Base-by-base conservation (phyloP, 768 basidiomycete genomes). In the Amanita phalloides region DNA sequence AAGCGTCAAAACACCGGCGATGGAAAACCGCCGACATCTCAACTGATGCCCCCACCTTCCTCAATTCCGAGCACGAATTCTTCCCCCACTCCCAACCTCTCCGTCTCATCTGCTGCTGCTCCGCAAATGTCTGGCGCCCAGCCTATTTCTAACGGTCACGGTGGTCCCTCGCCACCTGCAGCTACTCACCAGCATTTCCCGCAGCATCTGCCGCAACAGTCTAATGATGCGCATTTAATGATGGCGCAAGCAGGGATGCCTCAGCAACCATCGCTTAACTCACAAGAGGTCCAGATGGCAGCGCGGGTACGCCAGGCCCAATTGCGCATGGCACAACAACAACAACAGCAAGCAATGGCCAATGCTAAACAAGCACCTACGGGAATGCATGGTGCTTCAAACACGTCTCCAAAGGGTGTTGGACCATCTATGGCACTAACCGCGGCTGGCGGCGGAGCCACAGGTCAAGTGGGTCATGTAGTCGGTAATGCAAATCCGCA, bases 1-100 rank as follows among this genome's bases (percentile, higher is more conserved):
- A 88, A 89, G 63, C 75, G 86, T 14, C 73, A 81, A 17, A 82
- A 88, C 58, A 80, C 79, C 0, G 86, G 86, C 32, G 85, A 87
- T 55, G 67, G 66, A 38, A 82, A 80, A 58, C 54, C 56, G n/a
- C 48, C 60, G 7, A 37, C 60, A 6, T 42, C 60, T 17, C 61
- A 65, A 54, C 68, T 71, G 57, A 70, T 74, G 68, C 73, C 72
- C 1, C 71, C 75, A 0, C 72, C 71, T 1, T 62, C 71, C 20
- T 59, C 68, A 30, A 65, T 68, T 56, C 66, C 66, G 7, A 60
- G 64, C 54, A 50, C 56, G 56, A 46, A 30, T 35, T 38, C 56
- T 11, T 23, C 47, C 53, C 53, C 45, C 48, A 37, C 57, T 53
- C 53, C 60, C 37, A 46, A 41, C 23, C 5, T 33, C 13, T 4